phyloP scores from a whole-genome alignment of 345 rosid genomes.

The Dipteronia sinensis region DNA sequence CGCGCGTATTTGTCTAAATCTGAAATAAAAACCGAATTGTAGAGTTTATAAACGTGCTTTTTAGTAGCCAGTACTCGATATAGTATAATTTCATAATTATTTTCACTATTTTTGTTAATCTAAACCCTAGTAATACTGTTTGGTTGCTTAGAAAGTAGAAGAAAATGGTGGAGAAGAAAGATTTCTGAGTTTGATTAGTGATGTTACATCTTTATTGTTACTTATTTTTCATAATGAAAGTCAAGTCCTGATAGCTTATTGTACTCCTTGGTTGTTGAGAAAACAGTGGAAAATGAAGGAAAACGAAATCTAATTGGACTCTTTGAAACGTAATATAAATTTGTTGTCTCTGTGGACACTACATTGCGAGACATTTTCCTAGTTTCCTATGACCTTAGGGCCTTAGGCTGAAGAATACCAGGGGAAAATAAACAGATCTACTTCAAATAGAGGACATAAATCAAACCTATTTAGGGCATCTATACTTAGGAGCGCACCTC shows the following conservation, averaged over 20 bases:
- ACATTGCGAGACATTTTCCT: no score
- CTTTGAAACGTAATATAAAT: no score
- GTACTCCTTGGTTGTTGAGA: background rate
- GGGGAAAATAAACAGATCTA: background rate
- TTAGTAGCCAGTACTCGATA: background rate
- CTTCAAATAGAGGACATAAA: background rate
- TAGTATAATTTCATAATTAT: background rate
- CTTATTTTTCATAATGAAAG: background rate
- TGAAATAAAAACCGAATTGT: background rate
- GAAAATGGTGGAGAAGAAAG: background rate
- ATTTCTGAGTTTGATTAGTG: background rate
- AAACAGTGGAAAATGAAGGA: background rate
- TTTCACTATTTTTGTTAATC: background rate
- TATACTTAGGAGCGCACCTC: background rate
- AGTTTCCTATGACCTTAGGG: background rate
- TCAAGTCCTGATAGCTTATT: background rate
- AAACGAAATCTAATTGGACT: background rate
- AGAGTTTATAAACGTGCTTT: background rate
- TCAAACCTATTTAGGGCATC: background rate
- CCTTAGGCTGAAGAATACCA: background rate
- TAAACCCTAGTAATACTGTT: slow-evolving; percentile 1
- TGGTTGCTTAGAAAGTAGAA: slow-evolving; percentile 1
- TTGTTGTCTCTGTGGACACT: no score
- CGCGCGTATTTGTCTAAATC: background rate
- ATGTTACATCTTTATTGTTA: background rate